Percentiles rank a stretch among this genome's conserved stretches.
phyloP scores from a whole-genome alignment of 495 filamentous ascomycete species.

The Glarea lozoyensis region DNA sequence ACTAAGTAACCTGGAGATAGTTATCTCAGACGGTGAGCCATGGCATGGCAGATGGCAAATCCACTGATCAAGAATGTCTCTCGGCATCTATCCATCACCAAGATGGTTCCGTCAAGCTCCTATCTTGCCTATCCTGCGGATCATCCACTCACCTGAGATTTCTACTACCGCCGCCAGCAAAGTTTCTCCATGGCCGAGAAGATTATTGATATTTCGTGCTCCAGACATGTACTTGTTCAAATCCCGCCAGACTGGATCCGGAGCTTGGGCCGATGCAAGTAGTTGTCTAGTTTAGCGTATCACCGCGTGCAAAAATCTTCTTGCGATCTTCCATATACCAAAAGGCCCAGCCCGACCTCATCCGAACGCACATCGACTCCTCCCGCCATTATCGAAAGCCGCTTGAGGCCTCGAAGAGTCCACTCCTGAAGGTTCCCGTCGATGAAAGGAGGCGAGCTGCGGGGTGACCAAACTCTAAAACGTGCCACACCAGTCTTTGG shows the following conservation, averaged over 20 bases:
- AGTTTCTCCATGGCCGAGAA: neutral
- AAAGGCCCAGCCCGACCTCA: neutral
- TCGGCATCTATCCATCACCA: neutral
- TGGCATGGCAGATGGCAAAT: neutral
- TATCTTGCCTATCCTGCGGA: neutral
- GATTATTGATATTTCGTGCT: neutral
- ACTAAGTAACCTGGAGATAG: no score
- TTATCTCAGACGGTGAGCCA: no score
- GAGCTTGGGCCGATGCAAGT: slow-evolving; percentile 4
- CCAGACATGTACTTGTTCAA: slow-evolving; percentile 8
- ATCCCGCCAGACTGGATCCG: slow-evolving; percentile 13
- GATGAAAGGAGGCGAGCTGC: no score
- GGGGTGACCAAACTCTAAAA: no score
- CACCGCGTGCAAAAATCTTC: neutral
- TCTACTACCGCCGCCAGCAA: neutral
- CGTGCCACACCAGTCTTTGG: neutral
- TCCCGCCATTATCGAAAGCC: neutral
- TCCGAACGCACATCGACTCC: neutral
- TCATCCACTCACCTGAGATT: neutral
- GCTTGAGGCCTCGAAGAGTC: neutral
- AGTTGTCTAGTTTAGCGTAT: neutral
- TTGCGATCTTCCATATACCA: neutral
- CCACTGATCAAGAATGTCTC: neutral
- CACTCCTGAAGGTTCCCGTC: neutral
- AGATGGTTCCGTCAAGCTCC: no score